A percentile compares a stretch with the other conserved stretches of the same genome.
phyloP scores from a whole-genome alignment of 208 protist species.

The Leishmania major region DNA sequence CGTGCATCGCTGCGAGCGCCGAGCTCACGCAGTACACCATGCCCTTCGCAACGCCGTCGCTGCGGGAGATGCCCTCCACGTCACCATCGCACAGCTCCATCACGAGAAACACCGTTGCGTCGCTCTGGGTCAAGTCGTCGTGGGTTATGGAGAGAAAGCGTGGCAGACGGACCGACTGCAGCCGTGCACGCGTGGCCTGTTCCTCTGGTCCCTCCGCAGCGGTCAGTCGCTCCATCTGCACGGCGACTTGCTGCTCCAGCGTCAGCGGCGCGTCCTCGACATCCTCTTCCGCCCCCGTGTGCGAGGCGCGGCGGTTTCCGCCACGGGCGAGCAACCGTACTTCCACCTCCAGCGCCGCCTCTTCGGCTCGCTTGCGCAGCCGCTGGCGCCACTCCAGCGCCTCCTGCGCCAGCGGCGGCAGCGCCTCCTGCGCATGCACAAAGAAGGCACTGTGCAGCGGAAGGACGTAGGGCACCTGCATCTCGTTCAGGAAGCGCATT shows the following conservation, averaged over 20 bases:
- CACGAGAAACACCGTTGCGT: conserved; percentile 80
- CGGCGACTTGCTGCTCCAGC: conserved; percentile 28
- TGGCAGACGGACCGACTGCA: conserved; percentile 54
- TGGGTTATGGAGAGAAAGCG: conserved; percentile 79
- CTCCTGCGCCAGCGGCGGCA: conserved; percentile 62
- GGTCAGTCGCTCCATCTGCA: conserved; percentile 25
- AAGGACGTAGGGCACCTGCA: conserved; percentile 84
- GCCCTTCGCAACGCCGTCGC: conserved; percentile 54
- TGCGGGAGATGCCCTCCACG: conserved; percentile 66
- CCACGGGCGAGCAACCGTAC: conserved; percentile 24
- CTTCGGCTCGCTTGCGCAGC: conserved; percentile 36
- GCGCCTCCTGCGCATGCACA: conserved; percentile 49
- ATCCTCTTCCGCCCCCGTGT: not conserved
- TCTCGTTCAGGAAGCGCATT: conserved; percentile 80
- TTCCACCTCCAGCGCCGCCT: conserved; percentile 34
- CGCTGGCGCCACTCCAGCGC: conserved; percentile 42
- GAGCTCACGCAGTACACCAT: conserved; percentile 81
- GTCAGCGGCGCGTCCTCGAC: conserved; percentile 7
- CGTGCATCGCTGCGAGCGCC: conserved; percentile 81
- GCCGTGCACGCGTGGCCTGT: conserved; percentile 29
- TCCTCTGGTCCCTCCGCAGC: conserved; percentile 30
- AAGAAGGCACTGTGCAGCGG: conserved; percentile 85
- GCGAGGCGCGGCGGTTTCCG: not conserved
- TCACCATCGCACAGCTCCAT: conserved; percentile 88
- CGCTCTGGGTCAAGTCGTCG: conserved; percentile 65